Percentiles rank a stretch among this genome's conserved stretches.
Conservation (phyloP, 2,329 filamentous ascomycete genomes). For the Sarocladium brachiariae region DNA sequence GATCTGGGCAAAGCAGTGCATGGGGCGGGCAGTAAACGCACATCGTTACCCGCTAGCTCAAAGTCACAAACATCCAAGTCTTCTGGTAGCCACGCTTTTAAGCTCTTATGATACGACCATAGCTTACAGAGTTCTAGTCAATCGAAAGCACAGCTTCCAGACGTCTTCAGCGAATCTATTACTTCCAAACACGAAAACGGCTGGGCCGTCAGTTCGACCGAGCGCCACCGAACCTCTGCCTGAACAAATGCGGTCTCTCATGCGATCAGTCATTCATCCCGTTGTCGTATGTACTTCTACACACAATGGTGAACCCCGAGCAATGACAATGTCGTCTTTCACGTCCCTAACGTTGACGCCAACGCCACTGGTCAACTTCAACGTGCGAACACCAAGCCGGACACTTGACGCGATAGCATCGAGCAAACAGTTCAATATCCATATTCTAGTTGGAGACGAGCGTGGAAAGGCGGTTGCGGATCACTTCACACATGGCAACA, state of each 20-base stretch:
- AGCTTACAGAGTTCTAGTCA: background rate
- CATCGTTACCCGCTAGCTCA: background rate
- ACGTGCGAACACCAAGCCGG: conserved; percentile 48
- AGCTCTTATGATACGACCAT: too few species aligned
- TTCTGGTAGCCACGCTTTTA: too few species aligned
- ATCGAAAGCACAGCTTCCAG: background rate
- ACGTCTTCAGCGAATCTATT: background rate
- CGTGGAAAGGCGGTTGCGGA: conserved; percentile 43
- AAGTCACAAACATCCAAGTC: background rate
- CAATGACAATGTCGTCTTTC: conserved; percentile 55
- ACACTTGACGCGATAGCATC: conserved; percentile 44
- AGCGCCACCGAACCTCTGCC: conserved; percentile 23
- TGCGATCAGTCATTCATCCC: conserved; percentile 47
- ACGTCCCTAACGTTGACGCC: conserved; percentile 48
- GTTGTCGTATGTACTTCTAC: conserved; percentile 49
- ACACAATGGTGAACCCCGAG: conserved; percentile 29
- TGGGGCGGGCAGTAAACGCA: background rate
- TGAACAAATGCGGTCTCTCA: conserved; percentile 43
- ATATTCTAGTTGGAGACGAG: conserved; percentile 42
- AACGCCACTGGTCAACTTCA: conserved; percentile 48
- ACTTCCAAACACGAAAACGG: background rate
- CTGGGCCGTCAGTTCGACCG: background rate
- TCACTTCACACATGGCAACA: conserved; percentile 44
- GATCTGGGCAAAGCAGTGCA: background rate
- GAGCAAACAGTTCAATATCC: conserved; percentile 45